phyloP scores from a whole-genome alignment of 192 early-diverging fungal species.

The Gaertneriomyces semiglobifer region DNA sequence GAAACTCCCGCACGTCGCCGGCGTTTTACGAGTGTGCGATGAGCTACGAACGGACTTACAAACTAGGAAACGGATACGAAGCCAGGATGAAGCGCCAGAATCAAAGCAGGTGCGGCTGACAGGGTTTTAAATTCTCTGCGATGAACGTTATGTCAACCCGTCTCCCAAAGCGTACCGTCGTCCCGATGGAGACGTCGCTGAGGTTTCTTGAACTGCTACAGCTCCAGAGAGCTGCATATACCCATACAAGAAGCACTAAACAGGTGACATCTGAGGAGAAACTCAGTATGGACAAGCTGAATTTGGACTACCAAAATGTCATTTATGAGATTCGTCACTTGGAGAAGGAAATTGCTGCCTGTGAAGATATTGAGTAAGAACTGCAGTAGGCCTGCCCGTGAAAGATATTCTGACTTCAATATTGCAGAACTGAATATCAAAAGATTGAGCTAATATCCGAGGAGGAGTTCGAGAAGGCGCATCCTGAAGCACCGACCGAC shows the following conservation, averaged over 20 bases:
- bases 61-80: too few species aligned
- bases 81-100: too few species aligned
- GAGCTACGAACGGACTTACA: too few species aligned
- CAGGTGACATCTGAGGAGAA: constrained; percentile 52
- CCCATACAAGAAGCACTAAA: constrained; percentile 42
- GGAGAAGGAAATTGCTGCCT: constrained; percentile 53
- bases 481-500: constrained; percentile 16
- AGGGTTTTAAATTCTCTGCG: too few species aligned
- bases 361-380: constrained; percentile 51
- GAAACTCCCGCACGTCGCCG: too few species aligned
- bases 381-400: background rate
- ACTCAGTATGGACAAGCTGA: constrained; percentile 46
- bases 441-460: constrained; percentile 44
- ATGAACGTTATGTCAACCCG: too few species aligned
- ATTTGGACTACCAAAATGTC: constrained; percentile 50
- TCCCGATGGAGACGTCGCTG: constrained; percentile 1
- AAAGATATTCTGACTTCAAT: background rate
- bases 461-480: constrained; percentile 35
- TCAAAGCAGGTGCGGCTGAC: too few species aligned
- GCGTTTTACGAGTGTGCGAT: too few species aligned
- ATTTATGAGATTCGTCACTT: constrained; percentile 59
- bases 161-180: background rate
- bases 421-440: constrained; percentile 54
- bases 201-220: constrained; percentile 31
- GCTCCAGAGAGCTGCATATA: constrained; percentile 19